Evolutionary conservation across 2,329 filamentous ascomycete genomes (phyloP).

Genomic region (Fusarium annulatum): DNA sequence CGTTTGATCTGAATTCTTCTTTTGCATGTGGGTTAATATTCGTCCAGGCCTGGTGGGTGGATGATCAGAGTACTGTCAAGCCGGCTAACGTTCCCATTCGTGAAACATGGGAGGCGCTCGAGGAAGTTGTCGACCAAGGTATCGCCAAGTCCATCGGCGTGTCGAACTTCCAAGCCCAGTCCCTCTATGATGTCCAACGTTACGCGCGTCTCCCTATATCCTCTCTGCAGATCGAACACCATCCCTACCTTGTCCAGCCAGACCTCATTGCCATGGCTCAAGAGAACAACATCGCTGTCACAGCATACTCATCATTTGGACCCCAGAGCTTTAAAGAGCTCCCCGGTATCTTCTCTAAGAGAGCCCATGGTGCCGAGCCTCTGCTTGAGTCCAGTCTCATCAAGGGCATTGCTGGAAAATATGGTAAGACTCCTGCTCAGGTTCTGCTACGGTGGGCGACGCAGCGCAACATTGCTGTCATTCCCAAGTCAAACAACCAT

Average conservation of each 20-base stretch:
- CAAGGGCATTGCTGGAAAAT: constrained; percentile 63
- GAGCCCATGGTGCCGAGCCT: constrained; percentile 41
- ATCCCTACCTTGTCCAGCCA: constrained; percentile 73
- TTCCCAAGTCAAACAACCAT: constrained; percentile 70
- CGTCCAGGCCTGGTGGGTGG: constrained; percentile 49
- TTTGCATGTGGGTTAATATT: background rate
- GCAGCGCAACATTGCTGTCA: constrained; percentile 71
- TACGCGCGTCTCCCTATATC: constrained; percentile 66
- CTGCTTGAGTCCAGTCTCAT: constrained; percentile 54
- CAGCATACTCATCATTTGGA: constrained; percentile 75
- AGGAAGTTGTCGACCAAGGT: constrained; percentile 73
- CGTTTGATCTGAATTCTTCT: constrained; percentile 1
- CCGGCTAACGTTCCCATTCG: constrained; percentile 73
- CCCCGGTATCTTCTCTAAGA: constrained; percentile 42
- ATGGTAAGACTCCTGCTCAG: constrained; percentile 71
- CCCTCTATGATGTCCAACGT: constrained; percentile 69
- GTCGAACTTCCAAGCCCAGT: constrained; percentile 76
- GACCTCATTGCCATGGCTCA: constrained; percentile 67
- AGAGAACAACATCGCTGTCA: constrained; percentile 67
- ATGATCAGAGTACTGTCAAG: constrained; percentile 61
- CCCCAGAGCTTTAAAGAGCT: constrained; percentile 58
- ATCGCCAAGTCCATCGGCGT: constrained; percentile 79
- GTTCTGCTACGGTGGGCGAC: constrained; percentile 75
- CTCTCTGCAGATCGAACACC: constrained; percentile 75
- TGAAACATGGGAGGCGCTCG: constrained; percentile 84